Percentiles rank a stretch among this genome's conserved stretches.
These are phyloP conservation scores for Sclerotinia subarctica DNA, from an alignment of 2,329 filamentous ascomycete genomes.

Conservation along the genomic window DNA sequence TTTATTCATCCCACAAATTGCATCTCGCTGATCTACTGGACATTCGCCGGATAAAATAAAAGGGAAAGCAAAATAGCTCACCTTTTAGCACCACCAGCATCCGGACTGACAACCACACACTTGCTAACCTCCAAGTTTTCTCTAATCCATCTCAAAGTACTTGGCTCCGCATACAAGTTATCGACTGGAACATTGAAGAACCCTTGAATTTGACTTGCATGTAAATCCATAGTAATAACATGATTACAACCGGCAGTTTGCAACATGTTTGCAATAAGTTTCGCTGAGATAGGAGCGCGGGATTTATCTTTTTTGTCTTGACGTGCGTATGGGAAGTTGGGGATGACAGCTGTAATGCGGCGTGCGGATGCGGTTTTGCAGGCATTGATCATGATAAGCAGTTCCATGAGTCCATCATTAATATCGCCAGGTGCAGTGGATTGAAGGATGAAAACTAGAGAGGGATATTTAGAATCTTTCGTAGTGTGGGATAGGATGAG, in stretches of 20 bases:
- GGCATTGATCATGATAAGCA: conserved; percentile 97
- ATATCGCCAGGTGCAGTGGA: conserved; percentile 93
- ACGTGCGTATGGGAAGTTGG: conserved; percentile 93
- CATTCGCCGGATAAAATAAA: background rate
- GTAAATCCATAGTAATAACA: conserved; percentile 94
- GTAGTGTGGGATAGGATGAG: background rate
- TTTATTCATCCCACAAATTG: background rate
- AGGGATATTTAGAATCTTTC: background rate
- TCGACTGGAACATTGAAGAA: conserved; percentile 82
- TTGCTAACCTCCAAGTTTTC: conserved; percentile 79
- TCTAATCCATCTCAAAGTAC: conserved; percentile 84
- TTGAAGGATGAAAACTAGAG: conserved; percentile 85
- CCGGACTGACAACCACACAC: conserved; percentile 90
- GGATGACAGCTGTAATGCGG: conserved; percentile 91
- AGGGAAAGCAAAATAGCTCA: conserved; percentile 38
- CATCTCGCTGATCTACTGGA: background rate
- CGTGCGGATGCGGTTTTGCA: conserved; percentile 83
- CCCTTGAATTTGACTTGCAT: conserved; percentile 90
- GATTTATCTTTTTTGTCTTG: conserved; percentile 98
- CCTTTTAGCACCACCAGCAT: conserved; percentile 92
- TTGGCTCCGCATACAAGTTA: conserved; percentile 90
- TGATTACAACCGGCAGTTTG: conserved; percentile 91
- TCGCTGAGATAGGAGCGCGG: conserved; percentile 92
- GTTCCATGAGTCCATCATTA: conserved; percentile 97
- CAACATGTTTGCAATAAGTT: conserved; percentile 96